Evolutionary conservation across 345 rosid species (phyloP), one percentile per base, ranked within the genome.

Genomic region (Mangifera indica): DNA sequence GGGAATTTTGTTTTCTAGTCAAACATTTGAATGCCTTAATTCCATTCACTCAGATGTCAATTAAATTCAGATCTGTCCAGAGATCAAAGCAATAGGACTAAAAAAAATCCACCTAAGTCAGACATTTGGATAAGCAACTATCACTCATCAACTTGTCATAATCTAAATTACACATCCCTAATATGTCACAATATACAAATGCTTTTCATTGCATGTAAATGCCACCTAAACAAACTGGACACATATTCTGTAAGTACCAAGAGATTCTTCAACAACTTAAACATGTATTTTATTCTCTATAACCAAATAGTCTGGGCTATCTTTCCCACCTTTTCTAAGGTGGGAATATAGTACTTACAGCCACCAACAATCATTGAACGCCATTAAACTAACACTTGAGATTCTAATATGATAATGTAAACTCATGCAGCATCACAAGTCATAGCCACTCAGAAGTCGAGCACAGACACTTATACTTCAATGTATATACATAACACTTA

Each of bases 41-140:
- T 6, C 8, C 42, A 34, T 5, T 34, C 40, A 37, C 7, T 37
- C 42, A 37, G 10, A 37, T 37, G 42, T 37, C 42, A 37, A 37
- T 37, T 37, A 37, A 37, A 5, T 37, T 6, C 10, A 37, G 42
- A 37, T 5, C 10, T 37, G 7, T 5, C 8, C 42, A 6, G 42
- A 37, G 42, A 5, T 37, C 42, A 37, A 37, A 37, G 42, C 2
- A 29, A 29, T 29, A 29, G 32, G 32, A 7, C 5, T 5, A 37
- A 37, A 37, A 6, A 37, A 5, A 37, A 37, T 5, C 8, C 42
- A 5, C 8, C 42, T 37, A 6, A 37, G 42, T 11, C 15, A 64
- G 46, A 37, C 52, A 62, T 54, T 51, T 15, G 22, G 3, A 49
- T 37, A 22, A 58, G 55, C 42, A 77, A 72, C 46, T 3, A 45